Evolutionary conservation across 805 yeast species (phyloP), one percentile per base, ranked within the genome.

Genomic region (Starmera quercuum): DNA sequence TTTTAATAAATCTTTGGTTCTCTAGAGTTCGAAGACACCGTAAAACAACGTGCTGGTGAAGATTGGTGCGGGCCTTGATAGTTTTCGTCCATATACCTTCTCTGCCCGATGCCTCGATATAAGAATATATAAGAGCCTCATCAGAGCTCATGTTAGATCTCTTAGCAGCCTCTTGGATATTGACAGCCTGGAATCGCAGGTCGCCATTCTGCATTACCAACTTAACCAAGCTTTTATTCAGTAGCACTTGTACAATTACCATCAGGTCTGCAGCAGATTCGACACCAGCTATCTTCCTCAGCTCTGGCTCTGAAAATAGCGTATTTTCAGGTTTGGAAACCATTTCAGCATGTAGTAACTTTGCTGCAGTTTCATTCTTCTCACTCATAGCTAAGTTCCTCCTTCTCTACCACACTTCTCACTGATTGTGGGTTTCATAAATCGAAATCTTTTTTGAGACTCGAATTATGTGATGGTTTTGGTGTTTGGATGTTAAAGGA

Each of bases 61-160:
- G 61, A 49, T 87, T 87, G 11, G 96, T 83, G 51, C 81, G 78
- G 9, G 88, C 85, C 53, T 84, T 84, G 46, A 88, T 75, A 7
- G 95, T 84, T 59, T 85, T 86, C 10, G 95, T 83, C 97, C 97
- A 88, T 34, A 88, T 86, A 29, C 97, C 97, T 59, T 88, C 97
- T 56, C 97, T 68, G 4, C 92, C 95, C 7, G 94, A 73, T 0
- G 95, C 94, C 50, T 85, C 95, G 42, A 90, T 90, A 50, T 87
- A 81, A 1, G 92, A 79, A 54, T 90, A 90, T 19, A 90, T 82
- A 73, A 90, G 74, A 17, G 88, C 80, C 59, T 92, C 97, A 49
- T 92, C 98, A 20, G 79, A 72, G 7, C 72, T 54, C 96, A 90
- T 87, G 25, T 76, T 69, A 18, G 78, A 66, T 40, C 85, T 74